Evolutionary conservation across 352 stramenopile species (phyloP).

Genomic region (Aphanomyces stellatus): DNA sequence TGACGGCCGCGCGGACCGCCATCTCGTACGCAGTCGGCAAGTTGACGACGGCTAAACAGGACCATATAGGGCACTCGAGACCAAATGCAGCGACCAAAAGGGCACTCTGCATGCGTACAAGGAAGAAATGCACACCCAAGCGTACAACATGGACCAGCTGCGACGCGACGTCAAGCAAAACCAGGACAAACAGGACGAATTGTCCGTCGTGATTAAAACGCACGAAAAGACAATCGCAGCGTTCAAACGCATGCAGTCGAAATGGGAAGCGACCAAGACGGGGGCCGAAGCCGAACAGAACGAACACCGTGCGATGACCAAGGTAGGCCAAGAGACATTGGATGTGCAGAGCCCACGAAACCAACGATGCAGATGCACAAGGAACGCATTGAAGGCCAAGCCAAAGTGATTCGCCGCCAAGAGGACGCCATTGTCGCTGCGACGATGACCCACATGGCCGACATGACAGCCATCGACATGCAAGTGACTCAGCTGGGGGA

Average conservation of each 20-base stretch:
- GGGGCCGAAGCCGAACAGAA: neutral
- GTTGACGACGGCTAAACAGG: no score
- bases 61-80: slow-evolving; percentile 5
- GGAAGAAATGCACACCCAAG: slow-evolving; percentile 1
- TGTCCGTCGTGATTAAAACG: neutral
- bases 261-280: slow-evolving; percentile 7
- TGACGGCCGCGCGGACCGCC: neutral
- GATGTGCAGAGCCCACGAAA: neutral
- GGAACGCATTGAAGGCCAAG: slow-evolving; percentile 7
- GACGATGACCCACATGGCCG: slow-evolving; percentile 4
- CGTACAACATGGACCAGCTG: slow-evolving; percentile 4
- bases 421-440: slow-evolving; percentile 6
- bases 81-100: slow-evolving; percentile 10
- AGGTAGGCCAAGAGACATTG: neutral
- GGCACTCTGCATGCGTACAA: slow-evolving; percentile 15
- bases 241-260: slow-evolving; percentile 3
- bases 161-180: neutral
- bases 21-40: slow-evolving; percentile 8
- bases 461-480: slow-evolving; percentile 9
- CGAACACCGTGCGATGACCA: slow-evolving; percentile 5
- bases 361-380: slow-evolving; percentile 15
- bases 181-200: slow-evolving; percentile 2
- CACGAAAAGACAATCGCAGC: slow-evolving; percentile 11
- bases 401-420: slow-evolving; percentile 9
- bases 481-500: neutral